These are phyloP conservation scores for Avena eriantha DNA, from an alignment of 176 grass and related monocot species.

Conservation along the genomic window DNA sequence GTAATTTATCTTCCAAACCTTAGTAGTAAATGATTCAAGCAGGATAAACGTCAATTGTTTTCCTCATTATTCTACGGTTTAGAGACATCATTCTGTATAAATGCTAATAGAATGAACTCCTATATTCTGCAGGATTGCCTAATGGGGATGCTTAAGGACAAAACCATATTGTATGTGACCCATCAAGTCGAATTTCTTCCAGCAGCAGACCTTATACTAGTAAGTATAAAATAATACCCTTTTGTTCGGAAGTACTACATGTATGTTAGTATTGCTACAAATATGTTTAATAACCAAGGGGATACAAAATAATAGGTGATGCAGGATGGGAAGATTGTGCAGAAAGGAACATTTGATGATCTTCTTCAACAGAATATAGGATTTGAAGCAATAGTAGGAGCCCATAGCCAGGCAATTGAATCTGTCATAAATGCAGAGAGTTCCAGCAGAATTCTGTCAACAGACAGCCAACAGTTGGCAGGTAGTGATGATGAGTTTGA, in stretches of 20 bases:
- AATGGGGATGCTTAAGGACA: constrained; percentile 87
- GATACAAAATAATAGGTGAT: constrained; percentile 76
- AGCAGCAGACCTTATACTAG: constrained; percentile 84
- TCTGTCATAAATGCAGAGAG: constrained; percentile 80
- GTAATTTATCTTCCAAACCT: neutral
- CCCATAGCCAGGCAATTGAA: constrained; percentile 88
- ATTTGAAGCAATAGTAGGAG: constrained; percentile 91
- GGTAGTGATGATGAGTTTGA: constrained; percentile 54
- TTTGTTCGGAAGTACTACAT: neutral
- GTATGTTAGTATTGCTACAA: constrained; percentile 5
- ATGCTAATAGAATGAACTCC: constrained; percentile 10
- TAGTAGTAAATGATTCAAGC: neutral
- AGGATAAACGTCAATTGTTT: too few relatives aligned
- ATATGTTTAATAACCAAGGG: constrained; percentile 30
- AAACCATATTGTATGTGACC: constrained; percentile 92
- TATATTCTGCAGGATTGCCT: constrained; percentile 75
- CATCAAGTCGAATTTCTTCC: constrained; percentile 99
- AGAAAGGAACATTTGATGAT: constrained; percentile 84
- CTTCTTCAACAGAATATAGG: constrained; percentile 86
- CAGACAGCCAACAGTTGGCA: constrained; percentile 40
- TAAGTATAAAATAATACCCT: constrained; percentile 49
- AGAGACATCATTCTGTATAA: neutral
- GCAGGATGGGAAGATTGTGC: constrained; percentile 81
- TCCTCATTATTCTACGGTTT: neutral
- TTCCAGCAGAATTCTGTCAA: constrained; percentile 71